These are phyloP conservation scores for Alternaria brassicicola DNA, from an alignment of 2,329 filamentous ascomycete genomes.

Conservation along the genomic window DNA sequence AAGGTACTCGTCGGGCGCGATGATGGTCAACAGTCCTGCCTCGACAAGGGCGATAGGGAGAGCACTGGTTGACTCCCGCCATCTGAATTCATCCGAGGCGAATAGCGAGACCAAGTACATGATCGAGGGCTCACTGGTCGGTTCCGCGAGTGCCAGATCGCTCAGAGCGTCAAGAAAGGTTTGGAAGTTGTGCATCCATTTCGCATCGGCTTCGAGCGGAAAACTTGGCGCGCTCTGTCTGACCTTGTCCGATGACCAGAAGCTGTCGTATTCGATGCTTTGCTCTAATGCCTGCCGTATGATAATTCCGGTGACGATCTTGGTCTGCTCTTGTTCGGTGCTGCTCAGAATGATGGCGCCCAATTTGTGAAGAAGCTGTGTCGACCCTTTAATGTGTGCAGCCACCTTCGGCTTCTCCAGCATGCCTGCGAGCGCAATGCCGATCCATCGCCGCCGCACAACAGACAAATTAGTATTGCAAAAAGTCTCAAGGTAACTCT, in stretches of 20 bases:
- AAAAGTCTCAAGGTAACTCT: conserved; percentile 37
- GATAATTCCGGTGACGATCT: conserved; percentile 40
- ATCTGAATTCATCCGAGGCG: conserved; percentile 31
- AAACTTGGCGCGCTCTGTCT: conserved; percentile 31
- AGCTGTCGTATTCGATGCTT: conserved; percentile 29
- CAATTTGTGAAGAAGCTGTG: conserved; percentile 21
- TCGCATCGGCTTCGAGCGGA: conserved; percentile 17
- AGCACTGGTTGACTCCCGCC: conserved; percentile 17
- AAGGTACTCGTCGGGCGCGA: conserved; percentile 23
- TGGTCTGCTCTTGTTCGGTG: conserved; percentile 37
- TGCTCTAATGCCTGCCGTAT: conserved; percentile 33
- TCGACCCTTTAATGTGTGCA: conserved; percentile 19
- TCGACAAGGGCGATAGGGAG: conserved; percentile 26
- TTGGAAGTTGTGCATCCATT: conserved; percentile 41
- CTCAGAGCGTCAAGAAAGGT: conserved; percentile 34
- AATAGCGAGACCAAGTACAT: conserved; percentile 32
- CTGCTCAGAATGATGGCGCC: conserved; percentile 33
- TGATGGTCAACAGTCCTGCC: conserved; percentile 27
- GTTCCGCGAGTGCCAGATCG: conserved; percentile 20
- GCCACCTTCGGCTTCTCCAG: conserved; percentile 24
- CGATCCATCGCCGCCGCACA: conserved; percentile 39
- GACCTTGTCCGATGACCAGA: conserved; percentile 38
- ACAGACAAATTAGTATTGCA: conserved; percentile 24
- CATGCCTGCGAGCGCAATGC: conserved; percentile 38
- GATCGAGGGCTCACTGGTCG: conserved; percentile 18